phyloP scores from a whole-genome alignment of 2,329 filamentous ascomycete species.

The Aspergillus bombycis region DNA sequence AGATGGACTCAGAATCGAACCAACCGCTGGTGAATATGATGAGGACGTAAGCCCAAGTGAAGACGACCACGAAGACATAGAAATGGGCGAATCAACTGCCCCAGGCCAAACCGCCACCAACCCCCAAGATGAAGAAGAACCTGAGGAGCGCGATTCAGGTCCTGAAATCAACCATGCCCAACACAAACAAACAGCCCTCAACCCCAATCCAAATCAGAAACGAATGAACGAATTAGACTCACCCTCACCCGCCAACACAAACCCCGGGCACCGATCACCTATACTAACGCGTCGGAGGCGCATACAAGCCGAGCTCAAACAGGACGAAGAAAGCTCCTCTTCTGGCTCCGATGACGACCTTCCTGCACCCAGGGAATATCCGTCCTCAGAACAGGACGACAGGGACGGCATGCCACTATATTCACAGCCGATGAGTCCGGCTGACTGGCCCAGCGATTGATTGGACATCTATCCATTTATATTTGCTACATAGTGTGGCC shows the following conservation, averaged over 20 bases:
- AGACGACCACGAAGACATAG: not conserved
- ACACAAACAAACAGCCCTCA: not conserved
- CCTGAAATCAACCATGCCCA: not conserved
- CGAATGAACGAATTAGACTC: not conserved
- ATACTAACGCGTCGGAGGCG: slow-evolving; percentile 1
- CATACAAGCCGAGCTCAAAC: not conserved
- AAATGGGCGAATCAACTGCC: not conserved
- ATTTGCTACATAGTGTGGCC: not conserved
- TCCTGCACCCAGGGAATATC: not conserved
- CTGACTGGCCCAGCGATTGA: slow-evolving; percentile 8
- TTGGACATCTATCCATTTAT: not conserved
- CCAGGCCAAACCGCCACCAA: not conserved
- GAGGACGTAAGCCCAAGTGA: not conserved
- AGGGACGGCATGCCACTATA: slow-evolving; percentile 5
- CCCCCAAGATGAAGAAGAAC: not conserved
- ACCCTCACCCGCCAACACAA: not conserved
- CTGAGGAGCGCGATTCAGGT: not conserved
- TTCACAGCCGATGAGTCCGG: slow-evolving; percentile 13
- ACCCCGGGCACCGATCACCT: not conserved
- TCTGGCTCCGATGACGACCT: slow-evolving; percentile 7
- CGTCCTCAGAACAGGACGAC: not conserved
- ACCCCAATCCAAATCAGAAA: not conserved
- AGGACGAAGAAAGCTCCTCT: not conserved
- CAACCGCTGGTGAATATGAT: not conserved
- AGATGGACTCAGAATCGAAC: not conserved